Base-by-base conservation (phyloP, 2,329 filamentous ascomycete genomes). In the Diplodia corticola region DNA sequence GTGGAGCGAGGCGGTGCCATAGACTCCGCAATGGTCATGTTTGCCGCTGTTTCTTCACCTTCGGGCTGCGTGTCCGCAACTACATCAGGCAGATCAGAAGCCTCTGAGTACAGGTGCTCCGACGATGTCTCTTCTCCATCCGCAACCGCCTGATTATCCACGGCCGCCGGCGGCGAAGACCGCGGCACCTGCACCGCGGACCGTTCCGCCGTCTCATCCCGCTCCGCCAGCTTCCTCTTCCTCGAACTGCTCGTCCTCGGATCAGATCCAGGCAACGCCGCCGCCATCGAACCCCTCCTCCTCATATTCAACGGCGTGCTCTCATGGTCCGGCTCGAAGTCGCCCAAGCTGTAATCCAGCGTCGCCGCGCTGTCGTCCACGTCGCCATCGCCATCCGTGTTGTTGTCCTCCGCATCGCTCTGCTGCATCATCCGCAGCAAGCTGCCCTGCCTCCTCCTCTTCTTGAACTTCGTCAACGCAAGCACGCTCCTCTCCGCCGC, bases 321-420 rank as follows among this genome's bases (percentile, higher is more conserved):
- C 77, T 90, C 88, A 30, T 87, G 88, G 66, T 91, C 88, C 0
- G 84, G 89, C 61, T 80, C 83, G 72, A 86, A 89, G 70, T 79
- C 76, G 20, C 55, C 64, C 3, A 66, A 28, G 3, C 49, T 66
- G 48, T 66, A 59, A 48, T 66, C 64, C 80, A 83, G 68, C 78
- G 79, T 0, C 75, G 73, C 0, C 72, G 75, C 57, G 75, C 79
- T 53, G 74, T 81, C 57, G 76, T 85, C 71, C 77, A 85, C 69
- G 77, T 82, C 65, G 77, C 77, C 60, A 75, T 80, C 3, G 75
- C 79, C 40, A 72, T 74, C 55, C 26, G 77, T 72, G 35, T 35
- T 72, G 35, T 35, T 35, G 10, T 85, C 82, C 24, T 85, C 80
- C 12, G 80, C 77, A 64, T 79, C 75, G 48, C 75, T 79, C 26